Percentiles rank a stretch among this genome's conserved stretches.
These are phyloP conservation scores for Eucalyptus caleyi DNA, from an alignment of 345 rosid species.

Conservation along the genomic window DNA sequence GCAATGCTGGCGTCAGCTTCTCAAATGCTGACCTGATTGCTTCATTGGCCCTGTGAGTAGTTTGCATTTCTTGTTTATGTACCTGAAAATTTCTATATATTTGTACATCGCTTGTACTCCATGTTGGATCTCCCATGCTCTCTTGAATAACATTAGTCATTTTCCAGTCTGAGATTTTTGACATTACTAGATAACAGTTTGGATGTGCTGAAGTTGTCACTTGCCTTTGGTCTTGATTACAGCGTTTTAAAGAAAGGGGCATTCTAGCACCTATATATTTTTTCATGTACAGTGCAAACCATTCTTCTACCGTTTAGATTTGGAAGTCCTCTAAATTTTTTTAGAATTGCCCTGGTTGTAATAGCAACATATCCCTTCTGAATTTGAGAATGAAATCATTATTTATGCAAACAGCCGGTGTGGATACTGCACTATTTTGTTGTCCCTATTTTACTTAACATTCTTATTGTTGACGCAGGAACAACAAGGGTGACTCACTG, in stretches of 20 bases:
- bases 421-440: background rate
- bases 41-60: conserved; percentile 55
- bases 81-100: background rate
- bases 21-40: conserved; percentile 57
- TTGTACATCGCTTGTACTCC: background rate
- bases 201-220: background rate
- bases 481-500: conserved; percentile 57
- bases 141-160: background rate
- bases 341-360: background rate
- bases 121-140: background rate
- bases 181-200: background rate
- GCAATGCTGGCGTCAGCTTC: conserved; percentile 65
- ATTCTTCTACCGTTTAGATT: background rate
- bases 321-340: background rate
- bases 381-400: background rate
- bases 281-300: background rate
- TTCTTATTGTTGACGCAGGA: conserved; percentile 23
- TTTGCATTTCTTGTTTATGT: background rate
- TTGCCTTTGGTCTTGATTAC: background rate
- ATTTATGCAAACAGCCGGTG: background rate
- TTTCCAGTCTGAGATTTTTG: background rate
- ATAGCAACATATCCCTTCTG: background rate
- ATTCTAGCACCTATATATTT: background rate
- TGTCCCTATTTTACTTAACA: background rate
- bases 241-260: background rate